These are phyloP conservation scores for Lachnellula occidentalis DNA, from an alignment of 2,329 filamentous ascomycete species.

Conservation along the genomic window DNA sequence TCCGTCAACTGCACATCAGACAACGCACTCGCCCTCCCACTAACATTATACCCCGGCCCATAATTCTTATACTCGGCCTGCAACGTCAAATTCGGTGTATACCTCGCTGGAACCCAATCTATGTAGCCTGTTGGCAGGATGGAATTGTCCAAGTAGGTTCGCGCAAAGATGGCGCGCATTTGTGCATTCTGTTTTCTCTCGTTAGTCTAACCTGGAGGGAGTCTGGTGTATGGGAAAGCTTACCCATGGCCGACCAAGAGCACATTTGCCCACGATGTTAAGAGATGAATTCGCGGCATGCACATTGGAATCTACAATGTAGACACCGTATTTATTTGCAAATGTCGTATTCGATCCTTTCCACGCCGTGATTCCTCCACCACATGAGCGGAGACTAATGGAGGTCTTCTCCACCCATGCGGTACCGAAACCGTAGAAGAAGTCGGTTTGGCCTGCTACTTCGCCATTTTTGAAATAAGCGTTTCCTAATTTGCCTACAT, in stretches of 20 bases:
- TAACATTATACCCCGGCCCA: conserved; percentile 45
- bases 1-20: conserved; percentile 19
- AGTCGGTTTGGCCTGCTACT: conserved; percentile 62
- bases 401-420: conserved; percentile 49
- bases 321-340: conserved; percentile 61
- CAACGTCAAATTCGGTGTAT: conserved; percentile 35
- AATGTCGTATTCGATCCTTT: conserved; percentile 63
- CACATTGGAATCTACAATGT: conserved; percentile 52
- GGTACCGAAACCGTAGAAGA: conserved; percentile 55
- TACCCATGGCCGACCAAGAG: conserved; percentile 47
- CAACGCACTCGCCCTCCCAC: conserved; percentile 30
- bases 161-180: conserved; percentile 45
- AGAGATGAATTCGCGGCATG: conserved; percentile 46
- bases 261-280: conserved; percentile 37
- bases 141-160: conserved; percentile 43
- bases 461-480: conserved; percentile 57
- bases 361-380: conserved; percentile 65
- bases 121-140: conserved; percentile 44
- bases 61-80: conserved; percentile 45
- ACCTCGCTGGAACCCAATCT: conserved; percentile 34
- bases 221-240: background rate
- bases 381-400: conserved; percentile 53
- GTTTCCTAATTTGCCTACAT: conserved; percentile 61
- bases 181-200: conserved; percentile 39
- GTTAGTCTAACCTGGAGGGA: background rate